Evolutionary conservation across 345 rosid species (phyloP), one percentile per base, ranked within the genome.

Genomic region (Eucalyptus coolabah): DNA sequence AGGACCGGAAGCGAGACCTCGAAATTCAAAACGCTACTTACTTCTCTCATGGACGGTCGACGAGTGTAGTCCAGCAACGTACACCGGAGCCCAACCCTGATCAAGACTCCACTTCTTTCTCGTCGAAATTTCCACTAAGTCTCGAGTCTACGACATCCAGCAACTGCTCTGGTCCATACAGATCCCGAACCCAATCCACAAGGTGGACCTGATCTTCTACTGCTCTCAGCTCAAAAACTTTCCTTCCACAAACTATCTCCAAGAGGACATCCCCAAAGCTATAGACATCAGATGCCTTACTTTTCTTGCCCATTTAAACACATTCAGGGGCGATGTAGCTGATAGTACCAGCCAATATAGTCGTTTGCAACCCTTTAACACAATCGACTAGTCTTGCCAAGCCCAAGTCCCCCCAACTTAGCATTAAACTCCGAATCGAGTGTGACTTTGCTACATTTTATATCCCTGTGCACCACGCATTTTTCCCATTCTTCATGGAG

Each of bases 381-480:
- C 21, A 0, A n/a, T 65, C 12, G 2, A 4, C 40, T 16, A 65
- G 77, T n/a, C 40, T 30, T 65, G 77, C 77, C 77, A 65, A 65
- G 77, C 37, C 77, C 4, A 65, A 65, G 77, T 65, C 77, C 37
- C 37, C 69, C 69, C 17, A 30, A 28, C 5, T 63, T 63, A 28
- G 69, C 69, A 6, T 13, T 63, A 63, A 63, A 63, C 17, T 30
- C 18, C 34, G 3, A 63, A 63, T 63, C 34, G 2, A 63, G 69
- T 0, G 0, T 65, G 77, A 65, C 1, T 0, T 65, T 65, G 40
- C 77, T 65, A 5, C 37, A 7, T 65, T n/a, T 65, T 1, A 65
- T n/a, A 16, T 8, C 40, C 77, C 40, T 8, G 37, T n/a, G 21
- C 77, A 15, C 6, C 37, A 65, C 40, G 1, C 21, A 65, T n/a